Percentiles rank a stretch among this genome's conserved stretches.
phyloP scores from a whole-genome alignment of 2,329 filamentous ascomycete genomes.

The Diaporthe humulicola region DNA sequence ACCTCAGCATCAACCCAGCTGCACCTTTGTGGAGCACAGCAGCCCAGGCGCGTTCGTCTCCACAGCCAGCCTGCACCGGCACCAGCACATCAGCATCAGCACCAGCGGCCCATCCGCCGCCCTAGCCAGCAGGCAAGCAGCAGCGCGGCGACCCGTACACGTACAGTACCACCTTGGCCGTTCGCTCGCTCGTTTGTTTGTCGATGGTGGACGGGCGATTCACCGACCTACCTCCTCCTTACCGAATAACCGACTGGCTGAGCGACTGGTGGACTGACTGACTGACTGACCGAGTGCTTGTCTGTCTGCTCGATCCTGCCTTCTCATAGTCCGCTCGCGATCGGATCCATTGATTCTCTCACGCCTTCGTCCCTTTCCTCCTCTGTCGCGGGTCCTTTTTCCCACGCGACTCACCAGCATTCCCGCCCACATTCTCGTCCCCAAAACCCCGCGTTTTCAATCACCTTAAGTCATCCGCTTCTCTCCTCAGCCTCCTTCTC shows the following conservation, averaged over 20 bases:
- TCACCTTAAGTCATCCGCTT: background rate
- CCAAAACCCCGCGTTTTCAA: slow-evolving; percentile 27
- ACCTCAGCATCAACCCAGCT: slow-evolving; percentile 13
- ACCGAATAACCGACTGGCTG: background rate
- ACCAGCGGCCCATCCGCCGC: background rate
- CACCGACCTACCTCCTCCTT: background rate
- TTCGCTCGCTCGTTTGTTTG: background rate
- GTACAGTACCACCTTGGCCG: background rate
- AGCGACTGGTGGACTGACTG: background rate
- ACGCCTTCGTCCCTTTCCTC: slow-evolving; percentile 19
- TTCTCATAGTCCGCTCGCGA: slow-evolving; percentile 11
- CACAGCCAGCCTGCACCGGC: background rate
- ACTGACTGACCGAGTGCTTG: background rate
- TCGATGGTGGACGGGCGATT: background rate
- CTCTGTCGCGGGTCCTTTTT: slow-evolving; percentile 1
- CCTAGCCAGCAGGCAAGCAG: background rate
- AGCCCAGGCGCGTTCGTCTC: slow-evolving; percentile 25
- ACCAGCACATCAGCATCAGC: slow-evolving; percentile 7
- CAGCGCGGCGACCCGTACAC: background rate
- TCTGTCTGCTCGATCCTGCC: background rate
- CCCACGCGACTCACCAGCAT: slow-evolving; percentile 16
- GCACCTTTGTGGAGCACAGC: slow-evolving; percentile 34
- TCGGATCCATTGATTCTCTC: background rate
- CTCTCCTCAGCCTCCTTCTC: slow-evolving; percentile 11
- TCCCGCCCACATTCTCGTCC: slow-evolving; percentile 1